These are phyloP conservation scores for Hortaea sp. DNA, from an alignment of 2,329 filamentous ascomycete genomes.

Conservation along the genomic window DNA sequence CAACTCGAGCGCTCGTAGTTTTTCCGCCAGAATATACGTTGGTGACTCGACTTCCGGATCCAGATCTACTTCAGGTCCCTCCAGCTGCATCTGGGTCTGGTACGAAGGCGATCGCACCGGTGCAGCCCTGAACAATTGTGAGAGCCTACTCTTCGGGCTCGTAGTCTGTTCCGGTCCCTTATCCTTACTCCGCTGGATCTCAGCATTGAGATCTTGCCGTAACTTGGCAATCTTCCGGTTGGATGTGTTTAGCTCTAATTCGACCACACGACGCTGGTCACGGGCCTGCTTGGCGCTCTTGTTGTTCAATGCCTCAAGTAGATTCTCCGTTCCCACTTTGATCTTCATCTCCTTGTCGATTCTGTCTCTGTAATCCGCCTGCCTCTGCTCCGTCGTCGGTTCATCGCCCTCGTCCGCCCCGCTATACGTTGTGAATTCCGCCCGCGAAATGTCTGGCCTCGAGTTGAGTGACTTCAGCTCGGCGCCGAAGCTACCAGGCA, in stretches of 20 bases:
- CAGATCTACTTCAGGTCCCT: constrained; percentile 40
- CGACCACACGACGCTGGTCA: constrained; percentile 45
- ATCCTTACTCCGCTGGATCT: constrained; percentile 46
- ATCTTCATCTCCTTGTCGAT: constrained; percentile 97
- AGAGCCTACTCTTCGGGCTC: constrained; percentile 39
- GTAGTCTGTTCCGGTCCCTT: constrained; percentile 31
- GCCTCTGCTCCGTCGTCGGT: constrained; percentile 54
- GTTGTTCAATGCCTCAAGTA: constrained; percentile 84
- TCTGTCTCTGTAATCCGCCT: constrained; percentile 67
- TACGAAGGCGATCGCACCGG: constrained; percentile 43
- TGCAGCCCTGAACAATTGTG: constrained; percentile 48
- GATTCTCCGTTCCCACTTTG: constrained; percentile 93
- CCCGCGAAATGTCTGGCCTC: constrained; percentile 48
- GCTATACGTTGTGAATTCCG: constrained; percentile 41
- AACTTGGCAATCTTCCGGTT: constrained; percentile 60
- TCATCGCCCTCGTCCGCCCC: constrained; percentile 47
- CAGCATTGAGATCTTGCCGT: constrained; percentile 48
- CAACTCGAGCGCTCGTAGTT: constrained; percentile 78
- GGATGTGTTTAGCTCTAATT: constrained; percentile 82
- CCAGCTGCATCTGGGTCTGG: constrained; percentile 21
- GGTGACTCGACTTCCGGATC: constrained; percentile 74
- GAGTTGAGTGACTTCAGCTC: constrained; percentile 67
- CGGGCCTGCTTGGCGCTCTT: constrained; percentile 96
- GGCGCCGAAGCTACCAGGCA: constrained; percentile 75
- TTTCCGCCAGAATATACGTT: constrained; percentile 80